These are phyloP conservation scores for Calonectria henricotiae DNA, from an alignment of 2,329 filamentous ascomycete genomes.

Conservation along the genomic window DNA sequence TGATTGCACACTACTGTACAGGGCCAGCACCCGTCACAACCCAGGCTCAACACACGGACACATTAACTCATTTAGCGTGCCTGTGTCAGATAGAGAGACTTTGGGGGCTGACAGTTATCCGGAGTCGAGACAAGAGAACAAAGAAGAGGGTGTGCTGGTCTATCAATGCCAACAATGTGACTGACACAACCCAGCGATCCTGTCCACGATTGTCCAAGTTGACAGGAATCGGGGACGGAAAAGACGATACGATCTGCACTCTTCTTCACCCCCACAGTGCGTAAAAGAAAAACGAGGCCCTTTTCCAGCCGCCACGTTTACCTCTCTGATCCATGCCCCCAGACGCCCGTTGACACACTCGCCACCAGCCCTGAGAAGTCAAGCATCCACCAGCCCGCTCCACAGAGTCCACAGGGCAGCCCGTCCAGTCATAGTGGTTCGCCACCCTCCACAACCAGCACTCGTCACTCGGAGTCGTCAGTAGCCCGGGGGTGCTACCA, in stretches of 20 bases:
- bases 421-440: slow-evolving; percentile 47
- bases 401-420: slow-evolving; percentile 37
- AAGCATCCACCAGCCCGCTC: slow-evolving; percentile 35
- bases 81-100: slow-evolving; percentile 29
- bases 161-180: slow-evolving; percentile 17
- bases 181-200: slow-evolving; percentile 19
- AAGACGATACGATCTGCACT: slow-evolving; percentile 26
- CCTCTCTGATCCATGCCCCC: slow-evolving; percentile 46
- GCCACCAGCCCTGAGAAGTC: slow-evolving; percentile 35
- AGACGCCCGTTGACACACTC: slow-evolving; percentile 46
- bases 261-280: slow-evolving; percentile 43
- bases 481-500: slow-evolving; percentile 44
- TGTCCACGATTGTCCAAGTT: slow-evolving; percentile 24
- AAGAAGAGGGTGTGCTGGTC: slow-evolving; percentile 9
- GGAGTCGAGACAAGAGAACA: slow-evolving; percentile 23
- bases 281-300: slow-evolving; percentile 17
- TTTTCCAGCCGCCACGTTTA: slow-evolving; percentile 52
- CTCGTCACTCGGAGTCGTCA: slow-evolving; percentile 32
- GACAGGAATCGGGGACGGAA: slow-evolving; percentile 13
- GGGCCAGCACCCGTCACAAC: slow-evolving; percentile 13
- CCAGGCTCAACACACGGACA: slow-evolving; percentile 21
- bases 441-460: slow-evolving; percentile 48
- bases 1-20: slow-evolving; percentile 19
- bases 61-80: slow-evolving; percentile 6
- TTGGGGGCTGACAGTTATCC: slow-evolving; percentile 24